phyloP scores from a whole-genome alignment of 192 early-diverging fungal species.

The Mortierella alpina region DNA sequence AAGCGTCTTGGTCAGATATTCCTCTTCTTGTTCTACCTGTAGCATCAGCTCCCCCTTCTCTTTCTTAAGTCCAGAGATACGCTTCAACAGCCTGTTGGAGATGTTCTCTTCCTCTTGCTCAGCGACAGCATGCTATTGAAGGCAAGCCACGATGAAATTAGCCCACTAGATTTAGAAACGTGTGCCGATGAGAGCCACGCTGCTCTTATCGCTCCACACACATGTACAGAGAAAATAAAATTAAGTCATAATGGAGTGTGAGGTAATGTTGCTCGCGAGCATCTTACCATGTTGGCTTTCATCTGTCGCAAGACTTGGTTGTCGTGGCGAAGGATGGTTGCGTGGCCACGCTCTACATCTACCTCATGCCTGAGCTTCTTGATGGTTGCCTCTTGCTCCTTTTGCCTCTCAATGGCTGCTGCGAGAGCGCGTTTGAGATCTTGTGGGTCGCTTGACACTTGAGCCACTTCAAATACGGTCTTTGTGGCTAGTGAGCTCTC shows the following conservation, averaged over 20 bases:
- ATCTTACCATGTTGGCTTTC: slow-evolving; percentile 65
- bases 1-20: slow-evolving; percentile 82
- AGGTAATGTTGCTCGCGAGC: neutral
- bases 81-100: slow-evolving; percentile 78
- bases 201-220: neutral
- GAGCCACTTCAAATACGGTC: slow-evolving; percentile 1
- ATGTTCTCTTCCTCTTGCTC: slow-evolving; percentile 83
- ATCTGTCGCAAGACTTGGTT: slow-evolving; percentile 67
- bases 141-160: too few relatives aligned
- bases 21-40: slow-evolving; percentile 85
- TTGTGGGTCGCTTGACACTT: slow-evolving; percentile 31
- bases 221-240: too few relatives aligned
- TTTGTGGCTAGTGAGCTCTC: slow-evolving; percentile 7
- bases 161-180: neutral
- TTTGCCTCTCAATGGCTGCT: slow-evolving; percentile 47
- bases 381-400: slow-evolving; percentile 53
- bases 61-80: slow-evolving; percentile 79
- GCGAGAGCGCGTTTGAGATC: slow-evolving; percentile 25
- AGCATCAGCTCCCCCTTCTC: slow-evolving; percentile 82
- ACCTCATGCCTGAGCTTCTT: slow-evolving; percentile 76
- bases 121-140: slow-evolving; percentile 59
- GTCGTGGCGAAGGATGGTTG: slow-evolving; percentile 69
- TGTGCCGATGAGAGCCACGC: neutral
- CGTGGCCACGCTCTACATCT: slow-evolving; percentile 72
- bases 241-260: too few relatives aligned